Conservation (phyloP, 2,329 filamentous ascomycete genomes). For the Hypoxylon sp. region DNA sequence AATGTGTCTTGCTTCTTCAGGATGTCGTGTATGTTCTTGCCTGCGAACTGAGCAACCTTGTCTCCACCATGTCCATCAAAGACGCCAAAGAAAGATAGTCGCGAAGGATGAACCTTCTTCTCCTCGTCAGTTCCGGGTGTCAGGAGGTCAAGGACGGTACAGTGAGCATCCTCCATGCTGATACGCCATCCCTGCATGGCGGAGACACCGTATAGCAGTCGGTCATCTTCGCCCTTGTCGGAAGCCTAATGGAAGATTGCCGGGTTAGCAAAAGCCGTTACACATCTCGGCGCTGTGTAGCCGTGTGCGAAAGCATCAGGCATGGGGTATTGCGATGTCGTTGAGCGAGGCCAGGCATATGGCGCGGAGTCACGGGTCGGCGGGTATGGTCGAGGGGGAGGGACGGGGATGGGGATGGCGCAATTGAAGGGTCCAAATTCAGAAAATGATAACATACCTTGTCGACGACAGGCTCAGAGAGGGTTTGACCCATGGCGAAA, state of each 20-base stretch:
- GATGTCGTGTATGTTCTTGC: slow-evolving; percentile 94
- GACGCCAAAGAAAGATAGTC: slow-evolving; percentile 96
- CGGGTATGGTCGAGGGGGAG: slow-evolving; percentile 13
- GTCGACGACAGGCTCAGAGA: slow-evolving; percentile 98
- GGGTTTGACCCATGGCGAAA: slow-evolving; percentile 92
- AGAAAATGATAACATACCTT: slow-evolving; percentile 79
- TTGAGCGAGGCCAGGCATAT: slow-evolving; percentile 45
- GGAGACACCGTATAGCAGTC: slow-evolving; percentile 92
- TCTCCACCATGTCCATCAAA: slow-evolving; percentile 98
- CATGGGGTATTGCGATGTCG: slow-evolving; percentile 26
- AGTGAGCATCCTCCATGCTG: slow-evolving; percentile 99
- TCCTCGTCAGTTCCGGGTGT: slow-evolving; percentile 68
- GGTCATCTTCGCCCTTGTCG: slow-evolving; percentile 90
- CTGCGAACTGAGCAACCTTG: slow-evolving; percentile 93
- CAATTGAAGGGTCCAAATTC: slow-evolving; percentile 41
- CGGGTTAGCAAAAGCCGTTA: slow-evolving; percentile 48
- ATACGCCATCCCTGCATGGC: slow-evolving; percentile 99
- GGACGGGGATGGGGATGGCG: slow-evolving; percentile 36
- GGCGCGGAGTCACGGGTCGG: slow-evolving; percentile 40
- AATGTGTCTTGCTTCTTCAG: slow-evolving; percentile 95
- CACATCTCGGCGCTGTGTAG: background rate
- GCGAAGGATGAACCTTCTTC: slow-evolving; percentile 75
- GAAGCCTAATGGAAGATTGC: slow-evolving; percentile 74
- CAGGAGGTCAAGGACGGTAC: slow-evolving; percentile 88
- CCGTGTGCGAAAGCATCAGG: slow-evolving; percentile 2